A percentile compares a stretch with the other conserved stretches of the same genome.
Evolutionary conservation across 768 basidiomycete species (phyloP).

Genomic region (Macrolepiota fuliginosa): DNA sequence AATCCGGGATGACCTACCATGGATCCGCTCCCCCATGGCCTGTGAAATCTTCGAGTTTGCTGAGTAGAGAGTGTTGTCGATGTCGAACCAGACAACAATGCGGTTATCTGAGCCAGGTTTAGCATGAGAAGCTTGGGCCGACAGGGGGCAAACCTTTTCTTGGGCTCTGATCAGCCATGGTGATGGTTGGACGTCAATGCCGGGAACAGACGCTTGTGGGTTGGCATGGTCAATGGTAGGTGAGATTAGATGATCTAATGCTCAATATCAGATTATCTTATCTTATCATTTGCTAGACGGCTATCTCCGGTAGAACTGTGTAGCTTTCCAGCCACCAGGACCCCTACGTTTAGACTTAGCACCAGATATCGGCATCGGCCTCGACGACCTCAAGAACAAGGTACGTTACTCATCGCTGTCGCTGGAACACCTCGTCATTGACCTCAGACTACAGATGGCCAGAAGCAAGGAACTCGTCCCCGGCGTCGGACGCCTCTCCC

Average conservation of each 20-base stretch:
- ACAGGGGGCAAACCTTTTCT: background rate
- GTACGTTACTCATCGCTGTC: conserved; percentile 27
- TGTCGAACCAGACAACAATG: conserved; percentile 74
- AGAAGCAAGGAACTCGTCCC: conserved; percentile 83
- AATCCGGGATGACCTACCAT: conserved; percentile 41
- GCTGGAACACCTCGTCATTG: conserved; percentile 13
- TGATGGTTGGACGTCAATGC: background rate
- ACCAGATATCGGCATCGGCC: conserved; percentile 45
- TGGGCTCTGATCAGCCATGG: conserved; percentile 4
- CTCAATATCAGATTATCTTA: conserved; percentile 19
- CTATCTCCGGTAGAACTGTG: conserved; percentile 39
- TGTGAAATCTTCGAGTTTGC: conserved; percentile 71
- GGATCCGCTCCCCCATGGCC: conserved; percentile 78
- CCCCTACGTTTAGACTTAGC: conserved; percentile 27
- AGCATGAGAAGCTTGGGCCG: background rate
- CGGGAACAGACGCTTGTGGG: background rate
- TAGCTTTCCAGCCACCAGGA: conserved; percentile 43
- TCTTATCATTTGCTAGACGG: conserved; percentile 27
- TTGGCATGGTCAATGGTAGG: background rate
- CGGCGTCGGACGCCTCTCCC: conserved; percentile 79
- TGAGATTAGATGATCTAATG: background rate
- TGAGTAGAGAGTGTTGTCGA: conserved; percentile 88
- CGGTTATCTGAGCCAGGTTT: conserved; percentile 44
- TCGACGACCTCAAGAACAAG: conserved; percentile 52
- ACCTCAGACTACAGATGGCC: conserved; percentile 56